These are phyloP conservation scores for Plasmodium fragile DNA, from an alignment of 169 alveolate genomes.

Conservation along the genomic window DNA sequence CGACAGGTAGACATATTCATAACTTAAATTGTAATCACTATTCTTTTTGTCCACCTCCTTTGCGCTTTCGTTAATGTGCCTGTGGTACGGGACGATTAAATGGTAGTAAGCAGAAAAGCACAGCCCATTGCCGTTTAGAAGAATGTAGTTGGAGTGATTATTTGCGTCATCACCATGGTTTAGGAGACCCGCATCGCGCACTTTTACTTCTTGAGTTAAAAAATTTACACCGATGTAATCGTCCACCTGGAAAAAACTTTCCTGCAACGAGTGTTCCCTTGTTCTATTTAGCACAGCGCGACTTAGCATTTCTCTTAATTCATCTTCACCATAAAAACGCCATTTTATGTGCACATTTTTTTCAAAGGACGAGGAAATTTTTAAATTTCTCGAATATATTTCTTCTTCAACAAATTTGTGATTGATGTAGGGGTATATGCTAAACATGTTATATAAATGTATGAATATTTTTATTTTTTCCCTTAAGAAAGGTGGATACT, in stretches of 20 bases:
- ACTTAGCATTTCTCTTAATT: conserved; percentile 25
- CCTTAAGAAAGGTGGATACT: conserved; percentile 65
- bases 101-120: conserved; percentile 69
- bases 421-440: conserved; percentile 73
- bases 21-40: conserved; percentile 28
- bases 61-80: conserved; percentile 22
- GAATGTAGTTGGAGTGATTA: conserved; percentile 21
- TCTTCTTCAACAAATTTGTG: conserved; percentile 63
- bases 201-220: conserved; percentile 75
- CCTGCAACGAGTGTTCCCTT: conserved; percentile 8
- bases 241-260: conserved; percentile 40
- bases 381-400: conserved; percentile 42
- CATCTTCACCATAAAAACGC: conserved; percentile 17
- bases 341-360: conserved; percentile 55
- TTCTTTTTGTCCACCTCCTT: neutral
- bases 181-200: conserved; percentile 5
- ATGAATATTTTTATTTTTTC: conserved; percentile 71
- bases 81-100: conserved; percentile 62
- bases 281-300: neutral
- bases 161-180: neutral
- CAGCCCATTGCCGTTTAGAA: conserved; percentile 71
- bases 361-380: conserved; percentile 34
- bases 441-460: conserved; percentile 75
- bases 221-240: conserved; percentile 63
- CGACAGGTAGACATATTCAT: conserved; percentile 66